These are phyloP conservation scores for Kwoniella bestiolae DNA, from an alignment of 768 basidiomycete species.

Conservation along the genomic window DNA sequence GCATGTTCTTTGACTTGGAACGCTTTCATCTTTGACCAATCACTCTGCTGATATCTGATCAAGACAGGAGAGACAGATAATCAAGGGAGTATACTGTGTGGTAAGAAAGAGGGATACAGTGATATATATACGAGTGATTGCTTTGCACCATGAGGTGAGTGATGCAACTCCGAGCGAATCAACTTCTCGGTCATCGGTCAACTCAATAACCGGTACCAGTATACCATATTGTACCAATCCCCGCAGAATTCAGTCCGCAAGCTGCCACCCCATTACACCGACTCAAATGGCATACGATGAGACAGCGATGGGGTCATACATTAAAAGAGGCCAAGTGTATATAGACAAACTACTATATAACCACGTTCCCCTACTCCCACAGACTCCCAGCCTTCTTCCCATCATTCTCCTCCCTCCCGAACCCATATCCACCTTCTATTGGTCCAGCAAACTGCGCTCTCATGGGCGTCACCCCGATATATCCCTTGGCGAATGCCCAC, in stretches of 20 bases:
- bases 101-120: too few relatives aligned
- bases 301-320: neutral
- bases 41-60: too few relatives aligned
- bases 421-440: constrained; percentile 24
- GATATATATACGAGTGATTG: too few relatives aligned
- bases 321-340: neutral
- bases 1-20: constrained; percentile 73
- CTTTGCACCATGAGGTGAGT: too few relatives aligned
- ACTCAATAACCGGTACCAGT: neutral
- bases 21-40: too few relatives aligned
- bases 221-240: too few relatives aligned
- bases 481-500: constrained; percentile 52
- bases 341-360: neutral
- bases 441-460: constrained; percentile 35
- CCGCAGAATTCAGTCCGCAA: neutral
- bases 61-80: neutral
- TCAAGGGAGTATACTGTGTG: neutral
- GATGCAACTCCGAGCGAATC: neutral
- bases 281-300: neutral
- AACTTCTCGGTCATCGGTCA: neutral
- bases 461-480: constrained; percentile 41
- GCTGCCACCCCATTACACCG: too few relatives aligned
- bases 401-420: constrained; percentile 32
- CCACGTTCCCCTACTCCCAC: constrained; percentile 15
- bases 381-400: constrained; percentile 10